phyloP scores from a whole-genome alignment of 306 rosid genomes.

The Quercus agrifolia region DNA sequence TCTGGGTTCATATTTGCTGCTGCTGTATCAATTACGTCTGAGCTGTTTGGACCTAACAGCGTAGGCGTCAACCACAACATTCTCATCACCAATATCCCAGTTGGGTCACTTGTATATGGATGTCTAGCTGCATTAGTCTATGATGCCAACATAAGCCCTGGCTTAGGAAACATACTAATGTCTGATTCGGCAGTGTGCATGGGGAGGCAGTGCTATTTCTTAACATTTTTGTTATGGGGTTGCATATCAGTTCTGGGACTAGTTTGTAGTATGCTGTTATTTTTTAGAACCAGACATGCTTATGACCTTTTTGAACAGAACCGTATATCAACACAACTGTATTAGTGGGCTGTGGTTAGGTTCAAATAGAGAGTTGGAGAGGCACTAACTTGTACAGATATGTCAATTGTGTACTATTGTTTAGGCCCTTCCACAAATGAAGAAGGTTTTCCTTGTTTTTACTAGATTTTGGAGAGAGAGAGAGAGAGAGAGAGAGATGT shows the following conservation, averaged over 20 bases:
- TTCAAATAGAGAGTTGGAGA: conserved; percentile 1
- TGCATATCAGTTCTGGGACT: conserved; percentile 71
- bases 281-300: conserved; percentile 79
- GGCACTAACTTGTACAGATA: conserved; percentile 17
- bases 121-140: conserved; percentile 74
- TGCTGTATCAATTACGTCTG: conserved; percentile 87
- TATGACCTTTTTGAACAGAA: conserved; percentile 68
- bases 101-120: conserved; percentile 88
- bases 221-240: conserved; percentile 84
- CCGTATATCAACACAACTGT: conserved; percentile 47
- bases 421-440: neutral
- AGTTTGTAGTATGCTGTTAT: conserved; percentile 56
- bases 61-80: conserved; percentile 90
- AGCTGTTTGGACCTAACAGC: conserved; percentile 83
- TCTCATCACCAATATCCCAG: conserved; percentile 83
- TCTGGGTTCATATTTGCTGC: conserved; percentile 97
- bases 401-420: neutral
- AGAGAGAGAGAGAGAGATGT: neutral
- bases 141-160: conserved; percentile 47
- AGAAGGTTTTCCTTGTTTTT: neutral
- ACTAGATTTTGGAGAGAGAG: neutral
- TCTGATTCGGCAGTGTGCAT: conserved; percentile 66
- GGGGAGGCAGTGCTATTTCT: conserved; percentile 76
- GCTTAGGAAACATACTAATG: neutral
- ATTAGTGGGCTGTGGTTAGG: conserved; percentile 11